Conservation (phyloP, 805 yeast genomes). For the Candida tammaniensis region DNA sequence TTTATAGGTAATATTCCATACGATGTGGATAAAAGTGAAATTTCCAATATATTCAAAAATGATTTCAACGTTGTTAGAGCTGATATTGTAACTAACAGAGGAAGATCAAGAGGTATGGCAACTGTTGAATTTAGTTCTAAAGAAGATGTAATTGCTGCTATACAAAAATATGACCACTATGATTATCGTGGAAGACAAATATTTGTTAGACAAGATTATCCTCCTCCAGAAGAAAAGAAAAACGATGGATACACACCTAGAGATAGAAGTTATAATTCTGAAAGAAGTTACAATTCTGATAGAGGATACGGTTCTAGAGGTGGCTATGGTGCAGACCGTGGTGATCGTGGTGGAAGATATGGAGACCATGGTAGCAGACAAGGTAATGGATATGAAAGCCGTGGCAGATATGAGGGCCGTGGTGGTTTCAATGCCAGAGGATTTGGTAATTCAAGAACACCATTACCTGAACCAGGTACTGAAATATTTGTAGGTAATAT, state of each 20-base stretch:
- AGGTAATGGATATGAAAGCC: conserved; percentile 21
- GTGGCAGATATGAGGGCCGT: no score
- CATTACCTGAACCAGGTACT: conserved; percentile 33
- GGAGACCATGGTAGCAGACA: conserved; percentile 12
- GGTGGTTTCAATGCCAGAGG: background rate
- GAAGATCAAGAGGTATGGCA: conserved; percentile 86
- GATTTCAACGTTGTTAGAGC: conserved; percentile 64
- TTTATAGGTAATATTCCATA: conserved; percentile 76
- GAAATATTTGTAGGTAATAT: conserved; percentile 79
- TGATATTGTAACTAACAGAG: conserved; percentile 74
- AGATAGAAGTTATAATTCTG: conserved; percentile 17
- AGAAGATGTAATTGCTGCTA: conserved; percentile 70
- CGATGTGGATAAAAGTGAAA: conserved; percentile 55
- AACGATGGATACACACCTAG: conserved; percentile 2
- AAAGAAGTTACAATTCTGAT: conserved; percentile 14
- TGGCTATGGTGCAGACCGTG: background rate
- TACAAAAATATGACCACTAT: conserved; percentile 63
- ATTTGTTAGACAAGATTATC: conserved; percentile 87
- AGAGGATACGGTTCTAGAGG: conserved; percentile 17
- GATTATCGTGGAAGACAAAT: conserved; percentile 71
- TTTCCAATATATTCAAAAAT: conserved; percentile 56
- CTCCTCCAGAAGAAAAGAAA: conserved; percentile 55
- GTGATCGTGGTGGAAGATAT: conserved; percentile 2
- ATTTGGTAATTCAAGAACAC: conserved; percentile 1
- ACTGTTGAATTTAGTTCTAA: conserved; percentile 76